A percentile compares a stretch with the other conserved stretches of the same genome.
phyloP scores from a whole-genome alignment of 2,329 filamentous ascomycete genomes.

The Diaporthe ampelina region DNA sequence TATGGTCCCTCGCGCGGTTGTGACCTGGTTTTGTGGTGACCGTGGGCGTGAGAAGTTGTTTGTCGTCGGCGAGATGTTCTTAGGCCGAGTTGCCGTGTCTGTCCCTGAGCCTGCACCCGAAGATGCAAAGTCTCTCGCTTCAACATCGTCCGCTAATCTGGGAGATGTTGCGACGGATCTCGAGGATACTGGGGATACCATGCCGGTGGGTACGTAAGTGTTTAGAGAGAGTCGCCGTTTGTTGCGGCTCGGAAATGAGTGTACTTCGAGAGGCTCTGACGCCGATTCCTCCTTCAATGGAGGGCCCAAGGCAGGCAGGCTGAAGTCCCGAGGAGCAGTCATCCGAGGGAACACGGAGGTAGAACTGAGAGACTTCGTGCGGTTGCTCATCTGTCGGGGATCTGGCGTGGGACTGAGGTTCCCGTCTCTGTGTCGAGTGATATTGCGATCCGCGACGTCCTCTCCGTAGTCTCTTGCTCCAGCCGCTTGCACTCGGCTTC shows the following conservation, averaged over 20 bases:
- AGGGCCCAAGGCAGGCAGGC: background rate
- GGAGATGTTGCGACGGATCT: slow-evolving; percentile 2
- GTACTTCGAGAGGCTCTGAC: background rate
- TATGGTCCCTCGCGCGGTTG: background rate
- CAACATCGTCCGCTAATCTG: background rate
- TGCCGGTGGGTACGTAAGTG: slow-evolving; percentile 35
- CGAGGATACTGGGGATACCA: slow-evolving; percentile 14
- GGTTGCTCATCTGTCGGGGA: background rate
- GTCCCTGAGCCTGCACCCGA: background rate
- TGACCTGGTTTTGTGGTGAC: slow-evolving; percentile 13
- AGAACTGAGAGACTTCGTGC: background rate
- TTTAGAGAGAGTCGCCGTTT: slow-evolving; percentile 27
- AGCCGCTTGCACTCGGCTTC: slow-evolving; percentile 61
- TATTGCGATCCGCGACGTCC: slow-evolving; percentile 74
- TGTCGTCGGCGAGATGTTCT: slow-evolving; percentile 17
- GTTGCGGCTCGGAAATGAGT: slow-evolving; percentile 26
- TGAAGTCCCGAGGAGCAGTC: background rate
- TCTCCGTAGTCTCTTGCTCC: slow-evolving; percentile 72
- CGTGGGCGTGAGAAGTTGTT: slow-evolving; percentile 35
- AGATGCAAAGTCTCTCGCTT: slow-evolving; percentile 19
- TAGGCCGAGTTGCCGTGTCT: background rate
- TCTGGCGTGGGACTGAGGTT: slow-evolving; percentile 7
- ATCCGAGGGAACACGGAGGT: background rate
- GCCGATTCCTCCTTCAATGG: background rate
- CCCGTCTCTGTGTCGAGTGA: slow-evolving; percentile 52